These are phyloP conservation scores for Catenaria anguillulae DNA, from an alignment of 371 early-diverging fungal genomes.

Conservation along the genomic window DNA sequence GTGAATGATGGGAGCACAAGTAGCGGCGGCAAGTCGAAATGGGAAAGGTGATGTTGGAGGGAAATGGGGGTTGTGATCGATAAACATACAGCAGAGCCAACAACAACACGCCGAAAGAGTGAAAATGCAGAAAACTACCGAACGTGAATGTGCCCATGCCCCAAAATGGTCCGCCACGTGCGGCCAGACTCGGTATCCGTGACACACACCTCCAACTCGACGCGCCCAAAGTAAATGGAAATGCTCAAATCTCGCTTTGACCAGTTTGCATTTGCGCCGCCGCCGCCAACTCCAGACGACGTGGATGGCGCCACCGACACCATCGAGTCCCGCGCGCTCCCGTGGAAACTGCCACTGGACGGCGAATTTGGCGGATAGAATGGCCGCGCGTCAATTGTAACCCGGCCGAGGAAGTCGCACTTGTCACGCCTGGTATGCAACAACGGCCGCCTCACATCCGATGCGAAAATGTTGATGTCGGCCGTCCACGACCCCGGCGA, in stretches of 20 bases:
- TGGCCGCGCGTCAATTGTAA: not conserved
- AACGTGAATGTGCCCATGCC: slow-evolving; percentile 1
- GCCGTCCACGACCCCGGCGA: slow-evolving; percentile 1
- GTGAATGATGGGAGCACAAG: too few relatives aligned
- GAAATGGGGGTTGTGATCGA: too few relatives aligned
- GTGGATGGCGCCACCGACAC: not conserved
- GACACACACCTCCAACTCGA: slow-evolving; percentile 2
- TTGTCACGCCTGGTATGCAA: slow-evolving; percentile 2
- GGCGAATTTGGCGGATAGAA: too few relatives aligned
- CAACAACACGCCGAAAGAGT: too few relatives aligned
- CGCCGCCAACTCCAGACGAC: not conserved
- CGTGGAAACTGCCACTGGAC: not conserved
- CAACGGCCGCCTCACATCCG: not conserved
- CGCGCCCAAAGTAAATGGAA: not conserved
- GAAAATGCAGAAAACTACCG: too few relatives aligned
- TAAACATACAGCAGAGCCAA: too few relatives aligned
- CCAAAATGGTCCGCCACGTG: not conserved
- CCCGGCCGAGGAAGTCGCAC: slow-evolving; percentile 1
- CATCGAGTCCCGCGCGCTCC: not conserved
- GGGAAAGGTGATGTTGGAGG: too few relatives aligned
- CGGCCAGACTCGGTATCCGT: slow-evolving; percentile 2
- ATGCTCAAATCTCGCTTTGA: not conserved
- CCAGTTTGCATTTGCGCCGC: not conserved
- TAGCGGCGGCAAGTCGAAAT: too few relatives aligned
- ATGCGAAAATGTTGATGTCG: slow-evolving; percentile 1